Evolutionary conservation across 129 eudicot species (phyloP).

Genomic region (Scalesia atractyloides): DNA sequence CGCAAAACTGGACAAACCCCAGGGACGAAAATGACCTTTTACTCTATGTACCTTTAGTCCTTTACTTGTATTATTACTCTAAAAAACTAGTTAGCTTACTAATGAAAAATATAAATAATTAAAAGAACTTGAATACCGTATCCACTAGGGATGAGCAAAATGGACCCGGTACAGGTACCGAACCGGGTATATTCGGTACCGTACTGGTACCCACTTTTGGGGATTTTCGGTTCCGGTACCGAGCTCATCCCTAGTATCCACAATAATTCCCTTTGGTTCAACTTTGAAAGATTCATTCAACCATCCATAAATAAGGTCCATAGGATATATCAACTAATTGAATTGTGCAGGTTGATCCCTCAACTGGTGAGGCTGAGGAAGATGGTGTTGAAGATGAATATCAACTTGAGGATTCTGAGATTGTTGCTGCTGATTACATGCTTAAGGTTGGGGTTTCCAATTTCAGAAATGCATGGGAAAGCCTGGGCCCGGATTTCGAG

Average conservation of each 20-base stretch:
- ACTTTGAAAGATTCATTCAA: not conserved
- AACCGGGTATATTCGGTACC: no score
- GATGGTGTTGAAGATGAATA: conserved; percentile 97
- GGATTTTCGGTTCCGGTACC: no score
- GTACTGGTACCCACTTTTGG: no score
- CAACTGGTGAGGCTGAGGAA: conserved; percentile 95
- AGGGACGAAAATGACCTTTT: no score
- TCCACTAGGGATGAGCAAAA: no score
- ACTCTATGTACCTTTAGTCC: not conserved
- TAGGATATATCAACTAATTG: not conserved
- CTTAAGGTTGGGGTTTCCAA: conserved; percentile 89
- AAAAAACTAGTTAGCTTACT: not conserved
- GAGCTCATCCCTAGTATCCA: no score
- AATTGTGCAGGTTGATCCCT: conserved; percentile 70
- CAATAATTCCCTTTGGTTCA: not conserved
- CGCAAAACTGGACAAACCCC: no score
- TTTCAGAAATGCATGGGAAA: conserved; percentile 96
- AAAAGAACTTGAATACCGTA: not conserved
- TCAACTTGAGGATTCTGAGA: conserved; percentile 89
- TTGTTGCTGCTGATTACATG: conserved; percentile 87
- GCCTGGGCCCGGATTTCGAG: conserved; percentile 73
- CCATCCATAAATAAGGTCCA: not conserved
- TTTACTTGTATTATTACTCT: not conserved
- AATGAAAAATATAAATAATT: not conserved
- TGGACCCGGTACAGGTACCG: no score